These are phyloP conservation scores for Nymphaea colorata DNA, from an alignment of 164 flowering plant species.

Conservation along the genomic window DNA sequence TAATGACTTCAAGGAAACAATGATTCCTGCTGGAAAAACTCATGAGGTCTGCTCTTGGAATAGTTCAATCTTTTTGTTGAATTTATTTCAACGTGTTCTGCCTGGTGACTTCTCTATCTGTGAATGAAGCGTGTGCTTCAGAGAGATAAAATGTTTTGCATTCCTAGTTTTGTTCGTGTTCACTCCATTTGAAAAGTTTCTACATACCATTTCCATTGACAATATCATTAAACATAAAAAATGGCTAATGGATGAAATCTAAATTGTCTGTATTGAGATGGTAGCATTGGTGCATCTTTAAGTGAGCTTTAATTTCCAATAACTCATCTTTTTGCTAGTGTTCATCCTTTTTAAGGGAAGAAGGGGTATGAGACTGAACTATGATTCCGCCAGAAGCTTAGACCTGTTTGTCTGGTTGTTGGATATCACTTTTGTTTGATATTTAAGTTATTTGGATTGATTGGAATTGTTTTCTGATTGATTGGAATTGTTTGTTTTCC, in stretches of 20 bases:
- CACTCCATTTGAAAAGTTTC: no score
- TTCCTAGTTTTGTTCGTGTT: no score
- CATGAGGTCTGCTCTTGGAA: constrained; percentile 49
- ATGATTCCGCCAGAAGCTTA: no score
- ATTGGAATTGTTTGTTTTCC: no score
- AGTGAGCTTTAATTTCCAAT: background rate
- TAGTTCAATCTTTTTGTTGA: background rate
- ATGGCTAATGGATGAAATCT: no score
- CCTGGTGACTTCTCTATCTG: background rate
- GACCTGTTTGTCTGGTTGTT: no score
- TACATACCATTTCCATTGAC: no score
- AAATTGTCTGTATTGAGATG: background rate
- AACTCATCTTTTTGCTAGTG: background rate
- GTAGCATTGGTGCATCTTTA: background rate
- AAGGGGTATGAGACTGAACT: no score
- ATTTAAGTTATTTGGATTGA: no score
- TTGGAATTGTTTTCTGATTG: background rate
- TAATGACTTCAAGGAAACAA: constrained; percentile 71
- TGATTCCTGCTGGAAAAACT: constrained; percentile 69
- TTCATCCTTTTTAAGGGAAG: background rate
- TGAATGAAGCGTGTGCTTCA: background rate
- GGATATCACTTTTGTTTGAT: no score
- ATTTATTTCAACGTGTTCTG: background rate
- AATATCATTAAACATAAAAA: no score
- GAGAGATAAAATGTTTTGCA: background rate